Evolutionary conservation across 176 grass and related monocot species (phyloP), one percentile per base, ranked within the genome.

Genomic region (Aegilops speltoides): DNA sequence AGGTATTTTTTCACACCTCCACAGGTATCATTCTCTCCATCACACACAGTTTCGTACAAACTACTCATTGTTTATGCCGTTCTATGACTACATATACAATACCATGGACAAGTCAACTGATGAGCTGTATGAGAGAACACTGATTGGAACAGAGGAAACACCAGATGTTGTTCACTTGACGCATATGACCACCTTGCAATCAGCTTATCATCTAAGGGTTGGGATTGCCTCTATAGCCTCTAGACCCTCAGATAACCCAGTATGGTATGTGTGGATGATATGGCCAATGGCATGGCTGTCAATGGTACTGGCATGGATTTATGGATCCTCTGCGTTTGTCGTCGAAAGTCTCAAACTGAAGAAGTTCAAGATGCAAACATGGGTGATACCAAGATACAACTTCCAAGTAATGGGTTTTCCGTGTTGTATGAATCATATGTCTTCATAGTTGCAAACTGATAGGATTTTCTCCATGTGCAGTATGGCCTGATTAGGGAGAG

Each of bases 21-120:
- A 59, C 81, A 98, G 96, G 91, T 98, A 84, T 75, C 96, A 98
- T 63, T 95, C 96, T 73, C 91, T 98, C n/a, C 96, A 98, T 83
- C 96, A 98, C 62, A 98, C 96, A 10, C 88, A 91, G 57, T 98
- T 98, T 50, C 90, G 91, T 75, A 95, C 93, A 86, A 95, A 95
- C 50, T 98, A 98, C 62, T 94, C 91, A 45, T 26, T 98, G 68
- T 98, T 98, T 87, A 94, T 98, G 96, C 93, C 96, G 40, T 94
- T 98, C 38, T 98, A 98, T 4, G 96, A 98, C 86, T 95, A 95
- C 46, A 80, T 98, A 37, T 95, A 95, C 54, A 87, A 90, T 17
- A 98, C 96, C 29, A 83, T 89, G 81, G 96, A 98, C 81, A 95
- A 92, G 72, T 92, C 93, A 80, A 86, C 88, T 7, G 88, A 92